Evolutionary conservation across 1,284 basidiomycete species (phyloP).

Genomic region (Ceratobasidium sp.): DNA sequence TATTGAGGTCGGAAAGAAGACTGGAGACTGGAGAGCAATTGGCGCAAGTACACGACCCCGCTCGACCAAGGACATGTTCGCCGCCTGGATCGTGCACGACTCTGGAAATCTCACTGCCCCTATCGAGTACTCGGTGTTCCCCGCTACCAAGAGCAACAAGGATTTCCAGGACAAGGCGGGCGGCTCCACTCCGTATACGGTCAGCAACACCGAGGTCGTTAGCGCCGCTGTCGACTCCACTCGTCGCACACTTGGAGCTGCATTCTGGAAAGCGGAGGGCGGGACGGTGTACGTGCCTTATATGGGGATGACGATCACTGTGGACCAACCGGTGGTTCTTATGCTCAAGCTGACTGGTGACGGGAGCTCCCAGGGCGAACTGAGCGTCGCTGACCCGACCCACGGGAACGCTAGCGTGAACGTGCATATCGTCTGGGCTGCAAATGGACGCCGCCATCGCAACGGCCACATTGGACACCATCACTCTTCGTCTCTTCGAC

Average conservation of each 20-base stretch:
- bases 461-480: constrained; percentile 7
- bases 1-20: constrained; percentile 60
- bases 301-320: constrained; percentile 20
- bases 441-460: neutral
- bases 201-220: constrained; percentile 19
- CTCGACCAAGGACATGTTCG: constrained; percentile 68
- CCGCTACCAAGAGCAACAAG: constrained; percentile 53
- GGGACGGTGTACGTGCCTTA: constrained; percentile 3
- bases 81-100: constrained; percentile 69
- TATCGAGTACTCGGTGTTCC: constrained; percentile 69
- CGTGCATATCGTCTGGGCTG: neutral
- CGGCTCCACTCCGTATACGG: neutral
- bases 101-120: constrained; percentile 49
- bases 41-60: constrained; percentile 70
- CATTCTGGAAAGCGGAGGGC: constrained; percentile 25
- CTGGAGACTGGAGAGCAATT: constrained; percentile 71
- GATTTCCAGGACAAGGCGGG: constrained; percentile 13
- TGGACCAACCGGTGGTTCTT: constrained; percentile 8
- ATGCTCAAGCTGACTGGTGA: constrained; percentile 3
- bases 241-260: constrained; percentile 12
- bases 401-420: neutral
- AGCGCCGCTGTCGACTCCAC: constrained; percentile 29
- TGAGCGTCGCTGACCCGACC: constrained; percentile 30
- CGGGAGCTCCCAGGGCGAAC: neutral
- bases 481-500: neutral